Evolutionary conservation across 768 basidiomycete species (phyloP).

Genomic region (Psilocybe subaeruginosa): DNA sequence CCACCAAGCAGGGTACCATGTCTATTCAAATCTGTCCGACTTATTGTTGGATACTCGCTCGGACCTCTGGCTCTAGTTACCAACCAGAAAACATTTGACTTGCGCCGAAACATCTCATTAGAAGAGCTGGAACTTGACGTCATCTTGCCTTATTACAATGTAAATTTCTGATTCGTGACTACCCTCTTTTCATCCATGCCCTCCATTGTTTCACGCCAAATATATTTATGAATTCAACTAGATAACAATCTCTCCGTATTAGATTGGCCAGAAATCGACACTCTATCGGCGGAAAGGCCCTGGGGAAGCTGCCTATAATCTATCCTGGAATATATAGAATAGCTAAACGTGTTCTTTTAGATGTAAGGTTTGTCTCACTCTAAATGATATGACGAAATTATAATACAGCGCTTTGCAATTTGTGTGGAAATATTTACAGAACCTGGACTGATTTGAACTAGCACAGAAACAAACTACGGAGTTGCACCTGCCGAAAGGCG

Average conservation of each 20-base stretch:
- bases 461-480: too few species aligned
- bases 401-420: too few species aligned
- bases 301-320: constrained; percentile 7
- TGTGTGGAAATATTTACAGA: too few species aligned
- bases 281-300: not conserved
- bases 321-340: constrained; percentile 2
- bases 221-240: constrained; percentile 2
- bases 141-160: not conserved
- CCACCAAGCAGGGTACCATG: not conserved
- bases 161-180: not conserved
- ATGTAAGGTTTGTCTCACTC: not conserved
- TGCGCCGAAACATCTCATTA: not conserved
- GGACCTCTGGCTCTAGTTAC: not conserved
- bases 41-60: not conserved
- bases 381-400: not conserved
- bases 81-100: not conserved
- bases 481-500: too few species aligned
- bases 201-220: not conserved
- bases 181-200: constrained; percentile 2
- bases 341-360: constrained; percentile 1
- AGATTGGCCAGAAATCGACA: constrained; percentile 10
- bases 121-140: not conserved
- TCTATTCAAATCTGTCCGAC: not conserved
- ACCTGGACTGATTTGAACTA: too few species aligned
- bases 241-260: not conserved